Percentiles rank a stretch among this genome's conserved stretches.
phyloP scores from a whole-genome alignment of 2,329 filamentous ascomycete species.

The Colletotrichum trifolii region DNA sequence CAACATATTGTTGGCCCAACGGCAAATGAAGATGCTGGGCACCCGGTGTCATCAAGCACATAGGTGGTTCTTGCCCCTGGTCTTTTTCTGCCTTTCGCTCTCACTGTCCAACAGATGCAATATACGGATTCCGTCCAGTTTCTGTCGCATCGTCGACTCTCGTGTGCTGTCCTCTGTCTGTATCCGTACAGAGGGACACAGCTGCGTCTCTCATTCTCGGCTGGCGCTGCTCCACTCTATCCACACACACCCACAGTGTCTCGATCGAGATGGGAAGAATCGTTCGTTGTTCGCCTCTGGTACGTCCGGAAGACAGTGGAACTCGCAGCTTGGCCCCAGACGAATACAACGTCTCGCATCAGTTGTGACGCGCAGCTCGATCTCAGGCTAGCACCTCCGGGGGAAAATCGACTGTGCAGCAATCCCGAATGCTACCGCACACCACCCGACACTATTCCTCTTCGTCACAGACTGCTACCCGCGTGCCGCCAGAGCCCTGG shows the following conservation, averaged over 20 bases:
- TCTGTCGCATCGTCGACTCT: not conserved
- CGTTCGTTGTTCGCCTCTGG: constrained; percentile 32
- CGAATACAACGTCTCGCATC: constrained; percentile 28
- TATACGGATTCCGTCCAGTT: not conserved
- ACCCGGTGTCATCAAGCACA: constrained; percentile 1
- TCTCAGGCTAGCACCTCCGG: constrained; percentile 32
- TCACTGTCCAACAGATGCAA: no score
- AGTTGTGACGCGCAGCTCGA: constrained; percentile 36
- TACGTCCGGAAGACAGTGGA: constrained; percentile 36
- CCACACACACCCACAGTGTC: constrained; percentile 16
- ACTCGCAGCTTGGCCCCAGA: constrained; percentile 24
- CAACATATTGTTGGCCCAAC: constrained; percentile 22
- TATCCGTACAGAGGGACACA: no score
- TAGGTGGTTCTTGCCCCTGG: not conserved
- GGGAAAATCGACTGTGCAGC: constrained; percentile 36
- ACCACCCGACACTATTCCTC: constrained; percentile 4
- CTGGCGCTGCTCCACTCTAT: not conserved
- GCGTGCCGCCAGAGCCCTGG: not conserved
- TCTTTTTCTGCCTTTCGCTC: no score
- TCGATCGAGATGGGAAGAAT: constrained; percentile 5
- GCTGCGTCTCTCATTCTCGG: no score
- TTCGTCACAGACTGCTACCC: constrained; percentile 1
- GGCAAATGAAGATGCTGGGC: constrained; percentile 18
- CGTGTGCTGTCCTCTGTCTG: no score
- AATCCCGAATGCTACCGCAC: constrained; percentile 34